Evolutionary conservation across 2,329 filamentous ascomycete species (phyloP), one percentile per base, ranked within the genome.

Genomic region (Huntiella omanensis): DNA sequence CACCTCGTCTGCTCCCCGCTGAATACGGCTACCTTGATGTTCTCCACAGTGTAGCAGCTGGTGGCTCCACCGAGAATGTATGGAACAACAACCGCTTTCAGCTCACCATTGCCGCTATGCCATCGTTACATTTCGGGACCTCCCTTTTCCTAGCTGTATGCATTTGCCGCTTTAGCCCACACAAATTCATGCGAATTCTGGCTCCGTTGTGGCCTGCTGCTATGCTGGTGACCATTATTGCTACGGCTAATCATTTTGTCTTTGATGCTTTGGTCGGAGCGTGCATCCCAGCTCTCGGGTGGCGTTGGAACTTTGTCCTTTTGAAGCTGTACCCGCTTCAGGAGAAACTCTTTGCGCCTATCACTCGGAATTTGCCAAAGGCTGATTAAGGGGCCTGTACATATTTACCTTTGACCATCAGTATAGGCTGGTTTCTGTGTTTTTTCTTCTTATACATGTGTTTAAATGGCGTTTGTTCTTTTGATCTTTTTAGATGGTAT

Each of bases 41-140:
- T 11, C 57, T 69, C 5, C 65, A 68, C 41, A 52, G 55, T 41
- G 57, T 54, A 37, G 50, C 51, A 6, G 35, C 47, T 11, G 35
- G 54, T 48, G 10, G 56, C 49, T 35, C 55, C 47, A 45, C 52
- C 1, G 53, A 51, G 6, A 60, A 54, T 35, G 55, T 54, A 1
- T 68, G 64, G 66, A 65, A 60, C 13, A 58, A 66, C 45, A 69
- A 68, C 51, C 57, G 58, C 15, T 67, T 65, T 47, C 64, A 66
- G 52, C 54, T 68, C 8, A 68, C 64, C 5, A 66, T 68, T 49
- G 66, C 65, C 0, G 66, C 66, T 19, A 69, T 69, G 65, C 66
- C 66, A 1, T 66, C 62, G 13, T 53, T 69, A 11, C 66, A 69
- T 51, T 69, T 67, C 50, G 66, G 65, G 28, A 64, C 60, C 0